Evolutionary conservation across 345 rosid genomes (phyloP).

Genomic region (Theobroma cacao): DNA sequence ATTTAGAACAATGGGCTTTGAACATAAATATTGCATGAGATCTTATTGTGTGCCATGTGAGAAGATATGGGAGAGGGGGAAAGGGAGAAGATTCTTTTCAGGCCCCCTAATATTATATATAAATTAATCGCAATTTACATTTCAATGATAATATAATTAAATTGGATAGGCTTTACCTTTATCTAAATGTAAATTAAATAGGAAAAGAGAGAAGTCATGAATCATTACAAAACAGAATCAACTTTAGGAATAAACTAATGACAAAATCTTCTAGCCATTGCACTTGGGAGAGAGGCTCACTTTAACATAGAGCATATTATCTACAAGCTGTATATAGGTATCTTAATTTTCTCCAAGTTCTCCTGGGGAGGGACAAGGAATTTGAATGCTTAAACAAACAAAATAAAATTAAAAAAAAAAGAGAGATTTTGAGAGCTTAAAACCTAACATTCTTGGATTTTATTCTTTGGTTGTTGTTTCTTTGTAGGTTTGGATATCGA

Average conservation of each 20-base stretch:
- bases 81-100: not conserved
- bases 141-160: constrained; percentile 19
- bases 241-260: constrained; percentile 7
- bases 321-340: no score
- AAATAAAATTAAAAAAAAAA: no score
- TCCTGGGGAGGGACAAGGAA: not conserved
- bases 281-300: not conserved
- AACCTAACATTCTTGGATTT: constrained; percentile 3
- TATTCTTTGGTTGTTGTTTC: not conserved
- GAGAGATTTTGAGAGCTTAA: not conserved
- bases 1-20: not conserved
- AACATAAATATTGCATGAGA: not conserved
- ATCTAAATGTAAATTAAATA: not conserved
- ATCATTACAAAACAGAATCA: constrained; percentile 9
- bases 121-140: not conserved
- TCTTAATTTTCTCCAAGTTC: not conserved
- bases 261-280: not conserved
- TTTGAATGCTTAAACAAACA: not conserved
- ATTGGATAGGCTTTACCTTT: not conserved
- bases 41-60: constrained; percentile 16
- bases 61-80: not conserved
- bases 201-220: not conserved
- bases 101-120: not conserved
- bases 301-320: not conserved
- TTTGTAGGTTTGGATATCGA: not conserved